A percentile compares a stretch with the other conserved stretches of the same genome.
phyloP scores from a whole-genome alignment of 371 early-diverging fungal species.

The Mucor circinelloides region DNA sequence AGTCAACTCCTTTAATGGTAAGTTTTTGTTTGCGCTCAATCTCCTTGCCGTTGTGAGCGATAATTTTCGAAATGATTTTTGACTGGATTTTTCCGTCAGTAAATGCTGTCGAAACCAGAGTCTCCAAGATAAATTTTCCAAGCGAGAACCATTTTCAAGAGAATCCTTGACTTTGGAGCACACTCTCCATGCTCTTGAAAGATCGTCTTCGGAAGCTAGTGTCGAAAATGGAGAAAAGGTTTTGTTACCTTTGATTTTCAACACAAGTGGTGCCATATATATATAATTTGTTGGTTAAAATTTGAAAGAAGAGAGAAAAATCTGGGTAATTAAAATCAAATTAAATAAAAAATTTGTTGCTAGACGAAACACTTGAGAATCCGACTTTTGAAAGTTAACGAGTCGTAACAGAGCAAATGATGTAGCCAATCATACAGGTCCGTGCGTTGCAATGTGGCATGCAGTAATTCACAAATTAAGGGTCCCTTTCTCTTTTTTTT shows the following conservation, averaged over 20 bases:
- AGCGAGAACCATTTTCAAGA: constrained; percentile 80
- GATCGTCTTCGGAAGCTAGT: constrained; percentile 71
- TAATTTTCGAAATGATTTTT: constrained; percentile 38
- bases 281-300: not conserved
- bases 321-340: constrained; percentile 1
- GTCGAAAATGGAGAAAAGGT: constrained; percentile 74
- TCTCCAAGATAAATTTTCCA: constrained; percentile 92
- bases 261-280: constrained; percentile 75
- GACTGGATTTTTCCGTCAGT: constrained; percentile 52
- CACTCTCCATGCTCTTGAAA: constrained; percentile 80
- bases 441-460: constrained; percentile 1
- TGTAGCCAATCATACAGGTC: constrained; percentile 12
- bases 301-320: not conserved
- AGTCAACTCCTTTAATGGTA: constrained; percentile 1
- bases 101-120: constrained; percentile 69
- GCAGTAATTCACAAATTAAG: not conserved
- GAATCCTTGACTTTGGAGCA: constrained; percentile 90
- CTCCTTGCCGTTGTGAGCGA: constrained; percentile 42
- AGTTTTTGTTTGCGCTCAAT: constrained; percentile 23
- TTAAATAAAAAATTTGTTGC: constrained; percentile 10
- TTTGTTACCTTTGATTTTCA: constrained; percentile 79
- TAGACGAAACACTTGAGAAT: not conserved
- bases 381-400: not conserved
- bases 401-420: too few species aligned
- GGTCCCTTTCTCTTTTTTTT: not conserved